Conservation (phyloP, 1,139 yeast genomes). For the Saccharomyces hybrid region DNA sequence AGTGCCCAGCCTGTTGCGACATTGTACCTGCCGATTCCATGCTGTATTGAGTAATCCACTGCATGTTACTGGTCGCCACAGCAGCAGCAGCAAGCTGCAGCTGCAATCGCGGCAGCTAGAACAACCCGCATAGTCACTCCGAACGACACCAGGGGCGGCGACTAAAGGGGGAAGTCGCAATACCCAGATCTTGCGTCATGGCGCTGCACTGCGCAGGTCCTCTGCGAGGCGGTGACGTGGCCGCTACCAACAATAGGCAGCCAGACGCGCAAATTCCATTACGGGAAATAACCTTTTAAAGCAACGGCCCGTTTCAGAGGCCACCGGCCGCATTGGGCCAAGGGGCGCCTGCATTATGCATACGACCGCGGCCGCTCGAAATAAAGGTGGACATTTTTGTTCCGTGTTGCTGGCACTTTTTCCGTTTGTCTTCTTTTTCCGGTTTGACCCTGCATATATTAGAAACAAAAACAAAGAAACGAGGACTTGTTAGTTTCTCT, state of each 20-base stretch:
- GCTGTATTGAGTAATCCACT: too few species aligned
- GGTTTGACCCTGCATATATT: neutral
- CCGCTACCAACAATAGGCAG: neutral
- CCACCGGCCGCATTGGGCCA: neutral
- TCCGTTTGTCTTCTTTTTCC: constrained; percentile 1
- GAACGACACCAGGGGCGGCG: neutral
- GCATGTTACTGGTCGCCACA: too few species aligned
- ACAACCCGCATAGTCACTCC: too few species aligned
- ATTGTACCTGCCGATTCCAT: too few species aligned
- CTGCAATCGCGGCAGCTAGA: too few species aligned
- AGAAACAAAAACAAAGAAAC: neutral
- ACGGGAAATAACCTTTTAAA: neutral
- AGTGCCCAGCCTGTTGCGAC: too few species aligned
- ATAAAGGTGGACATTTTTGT: neutral
- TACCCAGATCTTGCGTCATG: neutral
- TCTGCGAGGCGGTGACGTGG: neutral
- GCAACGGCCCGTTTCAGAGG: neutral
- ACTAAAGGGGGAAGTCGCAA: neutral
- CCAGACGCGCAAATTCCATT: neutral
- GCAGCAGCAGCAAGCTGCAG: too few species aligned
- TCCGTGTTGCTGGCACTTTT: neutral
- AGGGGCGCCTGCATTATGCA: neutral
- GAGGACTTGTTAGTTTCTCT: too few species aligned
- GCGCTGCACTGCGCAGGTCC: too few species aligned
- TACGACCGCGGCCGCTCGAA: neutral